A percentile compares a stretch with the other conserved stretches of the same genome.
Evolutionary conservation across 768 basidiomycete species (phyloP).

Genomic region (Asterophora parasitica): DNA sequence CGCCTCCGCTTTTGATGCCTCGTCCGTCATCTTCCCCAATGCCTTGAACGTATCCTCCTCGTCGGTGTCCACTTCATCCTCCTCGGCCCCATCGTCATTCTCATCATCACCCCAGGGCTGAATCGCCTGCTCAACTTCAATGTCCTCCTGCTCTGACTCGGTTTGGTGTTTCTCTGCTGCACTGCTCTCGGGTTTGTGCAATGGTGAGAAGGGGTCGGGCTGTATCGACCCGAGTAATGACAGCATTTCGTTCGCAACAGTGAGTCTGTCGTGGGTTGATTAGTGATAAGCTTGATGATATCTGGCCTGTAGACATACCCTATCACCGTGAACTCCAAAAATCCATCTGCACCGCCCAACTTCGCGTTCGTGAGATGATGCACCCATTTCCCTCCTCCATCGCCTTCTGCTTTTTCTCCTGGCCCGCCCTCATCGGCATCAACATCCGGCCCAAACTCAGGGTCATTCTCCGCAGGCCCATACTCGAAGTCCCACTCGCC

Average conservation of each 20-base stretch:
- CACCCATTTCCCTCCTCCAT: conserved; percentile 72
- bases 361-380: conserved; percentile 61
- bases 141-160: conserved; percentile 19
- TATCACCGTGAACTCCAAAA: conserved; percentile 80
- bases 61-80: conserved; percentile 22
- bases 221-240: conserved; percentile 84
- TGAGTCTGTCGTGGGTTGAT: conserved; percentile 46
- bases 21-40: conserved; percentile 24
- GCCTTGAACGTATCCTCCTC: conserved; percentile 22
- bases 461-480: conserved; percentile 75
- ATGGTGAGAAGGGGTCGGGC: conserved; percentile 64
- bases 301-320: conserved; percentile 44
- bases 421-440: conserved; percentile 17
- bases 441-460: conserved; percentile 51
- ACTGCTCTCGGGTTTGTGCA: conserved; percentile 36
- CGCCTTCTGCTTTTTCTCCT: conserved; percentile 27
- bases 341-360: conserved; percentile 65
- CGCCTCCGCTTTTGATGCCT: conserved; percentile 19
- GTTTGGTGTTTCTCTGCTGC: conserved; percentile 9
- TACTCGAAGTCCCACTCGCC: conserved; percentile 85
- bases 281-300: neutral
- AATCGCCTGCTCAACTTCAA: conserved; percentile 13
- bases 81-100: conserved; percentile 8
- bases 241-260: conserved; percentile 90
- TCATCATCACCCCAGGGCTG: conserved; percentile 16